Evolutionary conservation across 768 basidiomycete species (phyloP).

Genomic region (Chlorophyllum brunneum): DNA sequence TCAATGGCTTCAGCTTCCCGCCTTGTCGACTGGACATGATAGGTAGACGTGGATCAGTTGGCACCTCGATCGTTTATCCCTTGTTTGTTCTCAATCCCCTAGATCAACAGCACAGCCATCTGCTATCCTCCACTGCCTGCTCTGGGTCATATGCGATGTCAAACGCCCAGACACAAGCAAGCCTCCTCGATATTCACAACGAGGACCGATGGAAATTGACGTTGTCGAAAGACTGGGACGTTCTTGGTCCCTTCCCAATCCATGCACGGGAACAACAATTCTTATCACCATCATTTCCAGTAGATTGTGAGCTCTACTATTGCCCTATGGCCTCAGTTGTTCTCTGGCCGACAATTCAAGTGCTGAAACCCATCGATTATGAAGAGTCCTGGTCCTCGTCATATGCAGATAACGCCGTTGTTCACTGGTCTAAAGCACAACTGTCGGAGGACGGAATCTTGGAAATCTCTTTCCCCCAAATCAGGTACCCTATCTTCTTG

Average conservation of each 20-base stretch:
- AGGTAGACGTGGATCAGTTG: constrained; percentile 12
- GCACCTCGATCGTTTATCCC: background rate
- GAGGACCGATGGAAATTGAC: constrained; percentile 21
- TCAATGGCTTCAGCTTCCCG: constrained; percentile 84
- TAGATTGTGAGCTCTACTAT: constrained; percentile 45
- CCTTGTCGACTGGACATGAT: constrained; percentile 69
- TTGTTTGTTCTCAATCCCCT: constrained; percentile 1
- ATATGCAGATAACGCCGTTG: constrained; percentile 55
- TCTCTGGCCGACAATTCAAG: constrained; percentile 26
- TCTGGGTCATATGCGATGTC: background rate
- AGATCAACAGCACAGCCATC: constrained; percentile 5
- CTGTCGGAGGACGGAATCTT: constrained; percentile 44
- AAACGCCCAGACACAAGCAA: background rate
- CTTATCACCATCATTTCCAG: constrained; percentile 72
- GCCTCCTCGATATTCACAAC: background rate
- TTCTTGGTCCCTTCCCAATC: constrained; percentile 81
- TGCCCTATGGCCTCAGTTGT: background rate
- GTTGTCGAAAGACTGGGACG: constrained; percentile 35
- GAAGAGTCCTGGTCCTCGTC: constrained; percentile 59
- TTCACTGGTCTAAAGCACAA: constrained; percentile 51
- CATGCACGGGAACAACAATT: constrained; percentile 83
- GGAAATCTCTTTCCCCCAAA: constrained; percentile 58
- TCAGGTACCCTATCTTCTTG: constrained; percentile 36
- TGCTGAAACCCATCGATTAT: constrained; percentile 49
- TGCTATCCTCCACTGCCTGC: too few species aligned